Evolutionary conservation across 1,284 basidiomycete species (phyloP), one percentile per base, ranked within the genome.

Genomic region (Violaceomyces palustris): DNA sequence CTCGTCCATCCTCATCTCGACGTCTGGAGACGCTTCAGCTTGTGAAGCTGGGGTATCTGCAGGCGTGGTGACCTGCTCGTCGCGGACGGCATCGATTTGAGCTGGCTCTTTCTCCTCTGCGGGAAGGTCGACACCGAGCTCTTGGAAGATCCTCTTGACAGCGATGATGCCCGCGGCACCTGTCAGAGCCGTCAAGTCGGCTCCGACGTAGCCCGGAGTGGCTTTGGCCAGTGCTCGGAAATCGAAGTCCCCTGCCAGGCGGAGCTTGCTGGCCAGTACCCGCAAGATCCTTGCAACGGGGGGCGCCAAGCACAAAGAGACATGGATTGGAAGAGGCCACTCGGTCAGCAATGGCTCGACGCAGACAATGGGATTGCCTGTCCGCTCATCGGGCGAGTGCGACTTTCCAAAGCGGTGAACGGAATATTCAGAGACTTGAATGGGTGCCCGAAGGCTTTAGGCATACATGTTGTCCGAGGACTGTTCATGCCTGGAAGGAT

Each of bases 191-290:
- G 87, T 83, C 22, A 98, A 75, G 77, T 98, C 93, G 0, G 93
- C 93, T 27, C 93, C 92, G 8, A 97, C 93, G 68, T 94, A 98
- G 0, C 93, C 93, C 2, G 94, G 94, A 0, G 93, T 98, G 1
- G 86, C 82, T 74, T 90, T 92, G 12, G 93, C 93, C 12, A 98
- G 78, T 1, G 80, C 79, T 11, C 77, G 70, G 68, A 88, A 90
- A 74, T 93, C 82, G 58, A 94, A 91, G 56, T 87, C 82, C 91
- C 70, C 90, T 86, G 69, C 24, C 15, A 43, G 49, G 8, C 39
- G 54, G 28, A 72, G 49, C 49, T 62, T 62, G 35, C 44, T 42
- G 9, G 64, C 64, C 14, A 72, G 58, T 11, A 72, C 68, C 28
- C 55, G 62, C 18, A 72, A 49, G 28, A 72, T 72, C 23, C 60